Conservation (phyloP, 345 rosid species). For the Eucalyptus tenuipes region DNA sequence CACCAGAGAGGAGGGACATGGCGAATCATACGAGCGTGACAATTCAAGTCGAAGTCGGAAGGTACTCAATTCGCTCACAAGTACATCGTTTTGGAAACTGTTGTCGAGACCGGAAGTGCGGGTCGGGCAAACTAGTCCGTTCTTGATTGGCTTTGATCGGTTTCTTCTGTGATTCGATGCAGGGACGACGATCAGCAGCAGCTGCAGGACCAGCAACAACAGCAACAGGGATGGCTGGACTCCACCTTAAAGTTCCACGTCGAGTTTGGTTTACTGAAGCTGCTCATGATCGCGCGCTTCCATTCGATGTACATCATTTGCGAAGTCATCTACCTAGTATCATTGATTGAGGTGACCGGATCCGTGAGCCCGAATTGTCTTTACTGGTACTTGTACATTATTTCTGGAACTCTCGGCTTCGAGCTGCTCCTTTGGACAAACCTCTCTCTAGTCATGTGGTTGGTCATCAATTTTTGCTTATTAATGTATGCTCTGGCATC, state of each 20-base stretch:
- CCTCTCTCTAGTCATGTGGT: not conserved
- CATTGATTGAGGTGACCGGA: not conserved
- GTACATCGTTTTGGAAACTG: not conserved
- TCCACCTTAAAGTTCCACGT: not conserved
- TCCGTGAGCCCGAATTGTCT: not conserved
- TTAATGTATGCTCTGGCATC: not conserved
- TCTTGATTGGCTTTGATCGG: not conserved
- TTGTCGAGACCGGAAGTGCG: not conserved
- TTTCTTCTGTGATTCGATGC: not conserved
- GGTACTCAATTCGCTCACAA: not conserved
- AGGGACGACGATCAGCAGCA: not conserved
- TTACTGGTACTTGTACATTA: not conserved
- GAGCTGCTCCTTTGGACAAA: not conserved
- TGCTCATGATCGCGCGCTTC: not conserved
- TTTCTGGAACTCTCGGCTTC: not conserved
- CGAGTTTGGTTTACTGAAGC: not conserved
- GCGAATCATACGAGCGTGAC: not conserved
- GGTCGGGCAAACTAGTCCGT: not conserved
- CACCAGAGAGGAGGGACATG: not conserved
- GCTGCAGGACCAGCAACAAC: not conserved
- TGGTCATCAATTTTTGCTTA: not conserved
- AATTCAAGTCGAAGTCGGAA: not conserved
- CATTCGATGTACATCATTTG: not conserved
- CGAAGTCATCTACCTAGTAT: not conserved
- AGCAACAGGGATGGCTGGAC: not conserved